Conservation (phyloP, 2,329 filamentous ascomycete species). For the Uncinocarpus reesii region DNA sequence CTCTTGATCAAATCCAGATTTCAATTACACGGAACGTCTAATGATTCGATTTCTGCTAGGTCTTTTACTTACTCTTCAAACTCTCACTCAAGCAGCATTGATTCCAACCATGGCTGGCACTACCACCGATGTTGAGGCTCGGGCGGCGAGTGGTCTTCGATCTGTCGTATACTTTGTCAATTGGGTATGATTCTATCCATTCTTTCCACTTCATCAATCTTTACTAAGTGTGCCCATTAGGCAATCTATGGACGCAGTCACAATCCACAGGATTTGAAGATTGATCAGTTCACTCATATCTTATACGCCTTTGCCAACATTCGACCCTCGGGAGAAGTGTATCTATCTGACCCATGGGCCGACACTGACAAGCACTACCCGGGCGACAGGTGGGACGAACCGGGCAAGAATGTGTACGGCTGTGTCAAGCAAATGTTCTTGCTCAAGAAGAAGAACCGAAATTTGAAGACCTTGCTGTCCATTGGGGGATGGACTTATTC, state of each 20-base stretch:
- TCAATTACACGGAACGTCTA: background rate
- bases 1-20: background rate
- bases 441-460: slow-evolving; percentile 64
- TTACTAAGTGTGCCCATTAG: slow-evolving; percentile 29
- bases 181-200: slow-evolving; percentile 9
- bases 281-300: slow-evolving; percentile 73
- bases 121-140: background rate
- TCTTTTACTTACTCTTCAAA: slow-evolving; percentile 3
- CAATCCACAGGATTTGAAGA: slow-evolving; percentile 72
- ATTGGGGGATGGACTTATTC: slow-evolving; percentile 76
- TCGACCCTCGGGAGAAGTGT: slow-evolving; percentile 66
- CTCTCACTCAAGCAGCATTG: slow-evolving; percentile 1
- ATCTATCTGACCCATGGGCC: slow-evolving; percentile 57
- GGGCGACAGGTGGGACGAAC: slow-evolving; percentile 55
- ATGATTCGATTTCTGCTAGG: slow-evolving; percentile 1
- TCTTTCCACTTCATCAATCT: background rate
- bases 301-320: slow-evolving; percentile 90
- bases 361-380: slow-evolving; percentile 61
- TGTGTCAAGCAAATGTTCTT: slow-evolving; percentile 66
- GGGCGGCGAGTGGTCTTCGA: slow-evolving; percentile 4
- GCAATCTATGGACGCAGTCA: slow-evolving; percentile 81
- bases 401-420: slow-evolving; percentile 64
- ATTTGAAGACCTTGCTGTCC: slow-evolving; percentile 69
- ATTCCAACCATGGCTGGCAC: background rate
- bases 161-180: slow-evolving; percentile 15